Base-by-base conservation (phyloP, 2,329 filamentous ascomycete species). In the Plenodomus tracheiphilus region DNA sequence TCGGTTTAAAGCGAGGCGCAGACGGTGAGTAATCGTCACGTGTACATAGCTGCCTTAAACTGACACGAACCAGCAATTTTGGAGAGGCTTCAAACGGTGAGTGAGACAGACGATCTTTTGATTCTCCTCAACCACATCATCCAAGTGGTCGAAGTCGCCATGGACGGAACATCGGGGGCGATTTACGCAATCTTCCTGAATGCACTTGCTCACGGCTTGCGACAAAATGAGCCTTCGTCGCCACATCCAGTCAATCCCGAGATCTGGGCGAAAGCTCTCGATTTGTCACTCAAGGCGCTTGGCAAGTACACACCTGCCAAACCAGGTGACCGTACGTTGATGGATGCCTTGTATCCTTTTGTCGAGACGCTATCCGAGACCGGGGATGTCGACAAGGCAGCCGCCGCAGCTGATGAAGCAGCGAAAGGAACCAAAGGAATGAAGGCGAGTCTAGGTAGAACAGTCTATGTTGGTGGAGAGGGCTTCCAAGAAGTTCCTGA, bases 341-440 rank as follows among this genome's bases (percentile, higher is more conserved):
- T 97, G 28, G 94, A 99, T 73, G 91, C 93, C 1, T 78, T 99
- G 41, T 83, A 89, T 54, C 94, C 94, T 1, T 99, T 97, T 68
- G 86, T 95, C 43, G 82, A 90, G 37, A 83, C 81, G 2, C 80
- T 97, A 2, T 79, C 75, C 6, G 73, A 81, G 64, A 85, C 85
- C 0, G 83, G 83, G 13, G 83, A 89, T 66, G 70, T 94, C 17
- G 81, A 83, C 57, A 79, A 85, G 67, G 92, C 94, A 7, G 91
- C 90, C 0, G 78, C 84, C 61, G 91, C 89, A 2, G 87, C 91
- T 0, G 82, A 83, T 55, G 79, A 85, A 39, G 94, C 88, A 0
- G 88, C 92, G 3, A 87, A 93, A 56, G 83, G 83, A 22, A 97
- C 94, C 17, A 96, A 92, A 77, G 88, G 87, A 19, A 97, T 99